Conservation (phyloP, 257 asterid genomes). For the Avicennia marina region DNA sequence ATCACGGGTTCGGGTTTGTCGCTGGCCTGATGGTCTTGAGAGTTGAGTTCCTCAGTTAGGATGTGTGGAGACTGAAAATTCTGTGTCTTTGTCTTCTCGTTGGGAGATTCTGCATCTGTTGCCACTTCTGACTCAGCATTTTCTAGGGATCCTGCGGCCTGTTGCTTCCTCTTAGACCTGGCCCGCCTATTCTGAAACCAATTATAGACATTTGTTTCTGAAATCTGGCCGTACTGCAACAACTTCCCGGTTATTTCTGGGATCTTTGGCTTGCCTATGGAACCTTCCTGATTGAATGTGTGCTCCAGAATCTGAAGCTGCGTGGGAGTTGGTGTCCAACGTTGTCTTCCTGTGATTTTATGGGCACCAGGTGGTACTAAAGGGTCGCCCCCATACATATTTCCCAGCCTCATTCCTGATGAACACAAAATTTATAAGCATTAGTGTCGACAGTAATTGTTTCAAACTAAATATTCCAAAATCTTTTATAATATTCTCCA, state of each 20-base stretch:
- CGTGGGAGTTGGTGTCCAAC: conserved; percentile 94
- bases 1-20: conserved; percentile 62
- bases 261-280: conserved; percentile 94
- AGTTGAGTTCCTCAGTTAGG: conserved; percentile 53
- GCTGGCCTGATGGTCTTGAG: conserved; percentile 42
- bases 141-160: conserved; percentile 45
- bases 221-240: conserved; percentile 92
- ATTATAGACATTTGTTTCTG: conserved; percentile 94
- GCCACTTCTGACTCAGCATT: conserved; percentile 81
- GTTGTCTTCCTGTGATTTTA: conserved; percentile 83
- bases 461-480: too few species aligned
- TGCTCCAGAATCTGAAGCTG: conserved; percentile 96
- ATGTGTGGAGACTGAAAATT: conserved; percentile 52
- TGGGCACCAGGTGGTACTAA: conserved; percentile 69
- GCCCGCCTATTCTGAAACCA: conserved; percentile 99
- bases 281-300: conserved; percentile 93
- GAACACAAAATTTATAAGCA: too few species aligned
- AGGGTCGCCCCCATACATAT: conserved; percentile 76
- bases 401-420: conserved; percentile 85
- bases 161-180: conserved; percentile 91
- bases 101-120: conserved; percentile 89
- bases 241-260: conserved; percentile 80
- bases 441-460: too few species aligned
- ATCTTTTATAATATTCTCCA: too few species aligned
- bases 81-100: conserved; percentile 80